Evolutionary conservation across 1,139 yeast species (phyloP).

Genomic region (Scheffersomyces cryptocercus): DNA sequence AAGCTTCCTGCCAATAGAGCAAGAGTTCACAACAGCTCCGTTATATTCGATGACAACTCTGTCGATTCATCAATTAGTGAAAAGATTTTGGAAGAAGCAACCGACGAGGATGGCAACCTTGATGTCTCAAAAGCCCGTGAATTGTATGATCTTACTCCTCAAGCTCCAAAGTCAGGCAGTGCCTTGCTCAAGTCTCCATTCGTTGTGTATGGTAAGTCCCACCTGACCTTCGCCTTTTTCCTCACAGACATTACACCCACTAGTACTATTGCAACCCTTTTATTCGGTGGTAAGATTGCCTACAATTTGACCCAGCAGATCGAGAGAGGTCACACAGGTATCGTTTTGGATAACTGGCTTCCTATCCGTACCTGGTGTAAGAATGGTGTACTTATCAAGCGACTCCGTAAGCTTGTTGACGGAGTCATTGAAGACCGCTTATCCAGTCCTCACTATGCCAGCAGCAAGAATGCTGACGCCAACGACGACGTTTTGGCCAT

Average conservation of each 20-base stretch:
- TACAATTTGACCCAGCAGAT: slow-evolving; percentile 58
- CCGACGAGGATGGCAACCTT: slow-evolving; percentile 41
- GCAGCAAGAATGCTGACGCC: slow-evolving; percentile 8
- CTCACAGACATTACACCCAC: slow-evolving; percentile 80
- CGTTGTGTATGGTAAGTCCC: slow-evolving; percentile 55
- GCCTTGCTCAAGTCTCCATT: slow-evolving; percentile 49
- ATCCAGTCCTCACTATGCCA: slow-evolving; percentile 22
- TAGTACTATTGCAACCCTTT: slow-evolving; percentile 63
- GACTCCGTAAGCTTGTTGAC: slow-evolving; percentile 66
- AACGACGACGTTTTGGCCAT: slow-evolving; percentile 4
- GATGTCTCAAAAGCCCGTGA: slow-evolving; percentile 31
- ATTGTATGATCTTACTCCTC: slow-evolving; percentile 35
- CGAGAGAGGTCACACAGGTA: slow-evolving; percentile 50
- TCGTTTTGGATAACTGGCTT: slow-evolving; percentile 46
- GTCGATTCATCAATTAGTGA: slow-evolving; percentile 7
- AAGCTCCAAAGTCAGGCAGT: slow-evolving; percentile 21
- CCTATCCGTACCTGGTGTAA: slow-evolving; percentile 95
- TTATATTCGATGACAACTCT: slow-evolving; percentile 45
- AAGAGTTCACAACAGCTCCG: slow-evolving; percentile 82
- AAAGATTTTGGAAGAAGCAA: slow-evolving; percentile 23
- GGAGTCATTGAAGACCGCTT: slow-evolving; percentile 59
- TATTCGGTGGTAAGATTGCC: slow-evolving; percentile 76
- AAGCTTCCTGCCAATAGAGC: slow-evolving; percentile 62
- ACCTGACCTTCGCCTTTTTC: slow-evolving; percentile 67
- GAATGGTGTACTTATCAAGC: slow-evolving; percentile 81